Evolutionary conservation across 2,329 filamentous ascomycete species (phyloP).

Genomic region (Fusarium zealandicum): DNA sequence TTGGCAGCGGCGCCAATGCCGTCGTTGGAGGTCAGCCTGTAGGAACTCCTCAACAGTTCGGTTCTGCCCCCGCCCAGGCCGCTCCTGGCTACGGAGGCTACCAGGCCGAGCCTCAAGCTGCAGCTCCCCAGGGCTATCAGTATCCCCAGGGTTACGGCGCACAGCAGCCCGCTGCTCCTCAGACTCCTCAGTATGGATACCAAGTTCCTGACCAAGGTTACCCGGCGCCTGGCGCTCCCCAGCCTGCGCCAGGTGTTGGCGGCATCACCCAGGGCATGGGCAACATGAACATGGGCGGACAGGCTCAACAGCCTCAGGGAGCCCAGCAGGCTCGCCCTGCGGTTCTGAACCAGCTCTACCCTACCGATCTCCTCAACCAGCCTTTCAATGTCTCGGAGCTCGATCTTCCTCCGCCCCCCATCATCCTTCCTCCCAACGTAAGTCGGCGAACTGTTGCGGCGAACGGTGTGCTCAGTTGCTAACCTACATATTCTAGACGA

Average conservation of each 20-base stretch:
- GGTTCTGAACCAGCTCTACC: slow-evolving; percentile 85
- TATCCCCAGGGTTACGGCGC: slow-evolving; percentile 54
- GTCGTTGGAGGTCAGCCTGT: slow-evolving; percentile 56
- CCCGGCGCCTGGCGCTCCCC: slow-evolving; percentile 55
- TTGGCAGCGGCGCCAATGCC: slow-evolving; percentile 86
- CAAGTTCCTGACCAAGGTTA: slow-evolving; percentile 74
- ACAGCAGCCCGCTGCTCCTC: slow-evolving; percentile 49
- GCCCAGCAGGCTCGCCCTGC: slow-evolving; percentile 53
- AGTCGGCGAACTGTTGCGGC: slow-evolving; percentile 48
- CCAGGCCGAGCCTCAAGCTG: slow-evolving; percentile 56
- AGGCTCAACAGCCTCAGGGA: slow-evolving; percentile 49
- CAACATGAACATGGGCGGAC: slow-evolving; percentile 77
- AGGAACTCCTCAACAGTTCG: slow-evolving; percentile 53
- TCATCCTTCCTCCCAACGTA: slow-evolving; percentile 91
- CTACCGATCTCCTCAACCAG: slow-evolving; percentile 88
- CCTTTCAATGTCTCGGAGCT: slow-evolving; percentile 94
- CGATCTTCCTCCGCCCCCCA: slow-evolving; percentile 88
- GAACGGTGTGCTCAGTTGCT: slow-evolving; percentile 41
- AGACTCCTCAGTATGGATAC: slow-evolving; percentile 63
- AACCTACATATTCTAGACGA: slow-evolving; percentile 65
- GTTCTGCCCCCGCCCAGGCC: slow-evolving; percentile 53
- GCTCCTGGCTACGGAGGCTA: slow-evolving; percentile 66
- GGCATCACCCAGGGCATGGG: slow-evolving; percentile 86
- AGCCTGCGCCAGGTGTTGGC: slow-evolving; percentile 54
- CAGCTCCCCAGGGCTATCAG: slow-evolving; percentile 51